phyloP scores from a whole-genome alignment of 805 yeast species.

The Candida vartiovaarae region DNA sequence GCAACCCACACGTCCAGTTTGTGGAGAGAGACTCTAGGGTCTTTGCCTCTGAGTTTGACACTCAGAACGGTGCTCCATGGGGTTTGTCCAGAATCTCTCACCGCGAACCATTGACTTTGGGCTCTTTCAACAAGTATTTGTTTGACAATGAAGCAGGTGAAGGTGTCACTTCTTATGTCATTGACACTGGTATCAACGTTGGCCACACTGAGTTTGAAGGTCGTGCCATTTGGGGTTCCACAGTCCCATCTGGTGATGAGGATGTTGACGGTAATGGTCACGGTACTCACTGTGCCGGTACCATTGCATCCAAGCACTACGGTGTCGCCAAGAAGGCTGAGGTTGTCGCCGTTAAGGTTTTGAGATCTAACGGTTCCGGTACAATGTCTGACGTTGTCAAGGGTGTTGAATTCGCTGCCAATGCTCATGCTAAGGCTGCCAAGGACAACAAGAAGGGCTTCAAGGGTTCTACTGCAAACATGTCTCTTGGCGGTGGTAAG shows the following conservation, averaged over 20 bases:
- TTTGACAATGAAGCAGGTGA: conserved; percentile 70
- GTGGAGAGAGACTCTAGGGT: conserved; percentile 76
- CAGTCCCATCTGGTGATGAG: conserved; percentile 64
- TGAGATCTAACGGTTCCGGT: conserved; percentile 78
- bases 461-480: conserved; percentile 84
- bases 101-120: conserved; percentile 60
- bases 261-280: conserved; percentile 86
- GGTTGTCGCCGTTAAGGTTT: conserved; percentile 76
- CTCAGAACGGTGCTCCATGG: conserved; percentile 89
- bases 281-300: conserved; percentile 97
- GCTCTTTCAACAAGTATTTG: conserved; percentile 65
- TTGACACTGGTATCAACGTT: conserved; percentile 83
- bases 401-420: conserved; percentile 82
- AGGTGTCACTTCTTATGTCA: conserved; percentile 80
- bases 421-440: conserved; percentile 51
- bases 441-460: conserved; percentile 53
- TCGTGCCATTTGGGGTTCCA: conserved; percentile 82
- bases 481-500: conserved; percentile 93
- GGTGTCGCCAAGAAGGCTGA: conserved; percentile 83
- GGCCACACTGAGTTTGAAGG: conserved; percentile 74
- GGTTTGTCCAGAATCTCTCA: conserved; percentile 89
- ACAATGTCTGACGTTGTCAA: conserved; percentile 76
- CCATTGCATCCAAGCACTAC: conserved; percentile 70
- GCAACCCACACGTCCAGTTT: conserved; percentile 55
- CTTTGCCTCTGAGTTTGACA: conserved; percentile 50